A percentile compares a stretch with the other conserved stretches of the same genome.
Conservation (phyloP, 2,329 filamentous ascomycete species). For the Stemphylium vesicarium region DNA sequence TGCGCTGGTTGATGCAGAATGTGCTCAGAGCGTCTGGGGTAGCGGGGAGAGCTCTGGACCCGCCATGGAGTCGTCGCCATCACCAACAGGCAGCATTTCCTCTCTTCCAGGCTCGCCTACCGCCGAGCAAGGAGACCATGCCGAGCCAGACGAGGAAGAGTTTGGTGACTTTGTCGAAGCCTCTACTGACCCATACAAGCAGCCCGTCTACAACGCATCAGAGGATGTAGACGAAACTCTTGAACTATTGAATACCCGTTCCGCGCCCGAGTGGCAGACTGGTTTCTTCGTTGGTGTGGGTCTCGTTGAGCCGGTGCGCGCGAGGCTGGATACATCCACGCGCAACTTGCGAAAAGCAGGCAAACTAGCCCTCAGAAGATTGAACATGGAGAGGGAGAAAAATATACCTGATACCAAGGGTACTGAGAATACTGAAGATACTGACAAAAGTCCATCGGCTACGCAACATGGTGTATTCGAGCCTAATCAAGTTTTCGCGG, state of each 20-base stretch:
- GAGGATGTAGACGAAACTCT: not conserved
- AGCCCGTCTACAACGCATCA: slow-evolving; percentile 7
- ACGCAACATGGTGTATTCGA: not conserved
- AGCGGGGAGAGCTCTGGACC: not conserved
- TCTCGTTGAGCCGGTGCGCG: slow-evolving; percentile 2
- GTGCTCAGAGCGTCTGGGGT: slow-evolving; percentile 1
- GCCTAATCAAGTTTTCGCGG: not conserved
- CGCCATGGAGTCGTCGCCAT: not conserved
- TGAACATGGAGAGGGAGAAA: not conserved
- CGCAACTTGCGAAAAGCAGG: slow-evolving; percentile 10
- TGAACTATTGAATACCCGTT: not conserved
- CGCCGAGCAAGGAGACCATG: not conserved
- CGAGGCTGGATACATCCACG: slow-evolving; percentile 5
- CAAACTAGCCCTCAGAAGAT: slow-evolving; percentile 2
- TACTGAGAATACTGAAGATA: not conserved
- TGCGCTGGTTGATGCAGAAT: not conserved
- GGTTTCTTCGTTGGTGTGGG: slow-evolving; percentile 11
- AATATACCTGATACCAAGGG: not conserved
- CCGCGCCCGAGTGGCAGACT: not conserved
- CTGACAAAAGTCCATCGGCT: too few species aligned
- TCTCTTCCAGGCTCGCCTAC: not conserved
- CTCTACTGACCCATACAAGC: slow-evolving; percentile 2
- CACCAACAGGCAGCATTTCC: not conserved
- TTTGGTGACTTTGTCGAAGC: slow-evolving; percentile 14
- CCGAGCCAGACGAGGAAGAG: slow-evolving; percentile 9